Evolutionary conservation across 2,329 filamentous ascomycete genomes (phyloP), one percentile per base, ranked within the genome.

Genomic region (Penicillium sp.): DNA sequence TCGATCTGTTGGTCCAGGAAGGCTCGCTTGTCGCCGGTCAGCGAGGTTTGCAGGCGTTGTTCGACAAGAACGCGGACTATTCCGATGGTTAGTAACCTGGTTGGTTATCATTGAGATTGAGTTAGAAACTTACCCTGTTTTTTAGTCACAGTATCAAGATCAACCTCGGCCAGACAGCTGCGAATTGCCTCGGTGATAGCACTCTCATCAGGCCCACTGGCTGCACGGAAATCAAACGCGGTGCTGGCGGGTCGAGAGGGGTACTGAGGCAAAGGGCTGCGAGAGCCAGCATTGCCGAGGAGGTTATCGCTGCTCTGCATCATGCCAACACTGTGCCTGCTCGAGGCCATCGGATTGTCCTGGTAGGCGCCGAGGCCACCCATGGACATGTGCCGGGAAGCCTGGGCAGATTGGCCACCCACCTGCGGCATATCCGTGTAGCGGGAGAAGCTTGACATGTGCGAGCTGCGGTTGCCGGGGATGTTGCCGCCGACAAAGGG

Each of bases 61-160:
- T 99, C 94, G 13, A 96, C 92, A 43, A 97, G 82, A 4, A 90
- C 92, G 49, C 90, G 84, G 55, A 94, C 88, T 79, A 37, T 26
- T 18, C 8, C 14, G 18, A 18, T 4, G 39, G 48, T 63, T 54
- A 60, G 58, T 50, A 38, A 34, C 35, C 37, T 26, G 13, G n/a
- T 38, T 22, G 9, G 5, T n/a, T 16, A 43, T 22, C 14, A 51
- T 37, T n/a, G 10, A 35, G 22, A 38, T 8, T 18, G 11, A 22
- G 16, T 14, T 34, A 13, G 18, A 9, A 38, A 71, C 73, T 79
- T 79, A 72, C 85, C 78, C 78, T 97, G 93, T 79, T 99, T 99
- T 86, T 97, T 99, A 7, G 94, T 99, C 46, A 97, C 90, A n/a
- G 84, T 93, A 72, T 99, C 94, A 40, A 99, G 81, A 73, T 99